Base-by-base conservation (phyloP, 176 grass and related monocot genomes). In the Urochloa ruziziensis region DNA sequence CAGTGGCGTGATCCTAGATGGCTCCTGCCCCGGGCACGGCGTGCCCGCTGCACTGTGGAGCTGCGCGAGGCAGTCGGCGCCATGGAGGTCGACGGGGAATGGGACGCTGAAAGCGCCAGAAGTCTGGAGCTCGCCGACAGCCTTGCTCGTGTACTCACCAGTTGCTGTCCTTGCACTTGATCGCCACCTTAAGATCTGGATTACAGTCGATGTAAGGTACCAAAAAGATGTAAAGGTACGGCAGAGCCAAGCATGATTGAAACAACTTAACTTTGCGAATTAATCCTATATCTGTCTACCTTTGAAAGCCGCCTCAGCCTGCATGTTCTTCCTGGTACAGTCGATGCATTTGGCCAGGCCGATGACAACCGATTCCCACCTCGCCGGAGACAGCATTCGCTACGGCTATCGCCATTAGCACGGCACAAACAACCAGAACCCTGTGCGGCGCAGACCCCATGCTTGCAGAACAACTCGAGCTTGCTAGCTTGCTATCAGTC, bases 51-150 rank as follows among this genome's bases (percentile, higher is more conserved):
- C 18, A 6, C 3, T 70, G 42, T 83, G 79, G 52, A 88, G 86
- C 42, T 88, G 86, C 0, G 79, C 86, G 40, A 77, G 12, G 52
- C 86, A 88, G 42, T 83, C 53, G 53, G 30, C 72, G 5, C 47
- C 36, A 0, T 65, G 59, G 6, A 70, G 79, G 33, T 87, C 42
- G 0, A 33, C 12, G 17, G 30, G 11, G 1, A 87, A 32, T 1
- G 86, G 72, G 17, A 87, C 53, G 63, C 52, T 62, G 52, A 87
- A 87, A 1, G 79, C 86, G 18, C 86, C 86, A 3, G 79, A 28
- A 63, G 33, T 16, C 8, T 80, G 23, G 7, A 80, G 63, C 47
- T 54, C 6, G 7, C 62, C 62, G 7, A 36, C 47, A 3, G 62
- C 78, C 63, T 68, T 80, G 32, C 30, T 80, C 47, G 54, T 33